Evolutionary conservation across 176 grass and related monocot genomes (phyloP).

Genomic region (Cenchrus fungigraminus): DNA sequence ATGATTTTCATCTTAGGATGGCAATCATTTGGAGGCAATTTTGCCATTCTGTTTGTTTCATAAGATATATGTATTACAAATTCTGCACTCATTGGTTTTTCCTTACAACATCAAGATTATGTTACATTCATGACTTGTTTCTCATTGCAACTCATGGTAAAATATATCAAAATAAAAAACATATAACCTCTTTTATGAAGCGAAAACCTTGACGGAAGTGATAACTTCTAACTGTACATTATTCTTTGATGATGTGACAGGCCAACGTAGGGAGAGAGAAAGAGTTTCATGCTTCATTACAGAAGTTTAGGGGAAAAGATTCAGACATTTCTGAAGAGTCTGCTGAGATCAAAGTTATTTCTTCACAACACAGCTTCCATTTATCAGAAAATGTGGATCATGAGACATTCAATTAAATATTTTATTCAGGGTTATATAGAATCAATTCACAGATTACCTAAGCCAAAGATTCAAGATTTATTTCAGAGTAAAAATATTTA

Average conservation of each 20-base stretch:
- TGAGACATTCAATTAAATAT: conserved; percentile 9
- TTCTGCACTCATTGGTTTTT: conserved; percentile 6
- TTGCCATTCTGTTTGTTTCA: neutral
- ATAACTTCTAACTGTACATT: neutral
- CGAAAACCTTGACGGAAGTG: conserved; percentile 6
- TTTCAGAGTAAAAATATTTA: conserved; percentile 62
- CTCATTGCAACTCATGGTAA: neutral
- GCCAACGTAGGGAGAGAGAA: conserved; percentile 57
- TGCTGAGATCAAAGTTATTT: conserved; percentile 62
- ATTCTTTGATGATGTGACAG: conserved; percentile 44
- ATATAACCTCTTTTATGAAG: conserved; percentile 22
- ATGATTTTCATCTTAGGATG: conserved; percentile 3
- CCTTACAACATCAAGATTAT: conserved; percentile 17
- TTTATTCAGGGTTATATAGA: conserved; percentile 60
- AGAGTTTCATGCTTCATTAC: conserved; percentile 65
- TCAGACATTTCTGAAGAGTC: conserved; percentile 65
- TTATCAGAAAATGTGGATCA: conserved; percentile 11
- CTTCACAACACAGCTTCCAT: neutral
- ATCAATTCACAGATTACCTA: conserved; percentile 50
- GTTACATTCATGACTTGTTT: conserved; percentile 4
- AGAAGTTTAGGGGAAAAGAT: conserved; percentile 57
- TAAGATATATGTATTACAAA: neutral
- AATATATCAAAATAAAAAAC: neutral
- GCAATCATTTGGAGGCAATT: neutral
- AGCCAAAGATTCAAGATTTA: conserved; percentile 57